These are phyloP conservation scores for Thuidium tamariscinum DNA, from an alignment of 225 moss, liverwort and hornwort species.

Conservation along the genomic window DNA sequence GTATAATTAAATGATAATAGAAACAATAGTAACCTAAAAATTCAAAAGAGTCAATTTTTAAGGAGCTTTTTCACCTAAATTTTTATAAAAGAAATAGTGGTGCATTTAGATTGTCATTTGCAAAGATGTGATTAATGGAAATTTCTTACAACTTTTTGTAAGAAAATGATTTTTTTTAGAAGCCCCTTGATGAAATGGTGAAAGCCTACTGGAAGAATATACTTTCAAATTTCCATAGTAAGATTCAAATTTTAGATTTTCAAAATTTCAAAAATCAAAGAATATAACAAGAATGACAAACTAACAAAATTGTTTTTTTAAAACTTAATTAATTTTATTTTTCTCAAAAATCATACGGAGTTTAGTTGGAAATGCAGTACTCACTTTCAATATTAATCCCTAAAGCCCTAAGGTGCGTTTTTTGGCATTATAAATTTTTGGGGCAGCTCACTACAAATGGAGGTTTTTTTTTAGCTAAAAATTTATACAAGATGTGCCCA, in stretches of 20 bases:
- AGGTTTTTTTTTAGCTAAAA: no score
- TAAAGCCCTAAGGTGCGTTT: no score
- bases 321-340: not conserved
- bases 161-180: not conserved
- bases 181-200: not conserved
- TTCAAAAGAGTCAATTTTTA: not conserved
- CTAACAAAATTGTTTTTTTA: no score
- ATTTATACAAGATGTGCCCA: no score
- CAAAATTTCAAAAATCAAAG: not conserved
- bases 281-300: not conserved
- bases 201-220: not conserved
- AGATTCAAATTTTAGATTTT: not conserved
- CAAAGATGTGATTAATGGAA: accelerated
- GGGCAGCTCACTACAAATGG: no score
- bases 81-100: not conserved
- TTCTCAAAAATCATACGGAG: not conserved
- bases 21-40: not conserved
- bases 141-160: not conserved
- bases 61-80: not conserved
- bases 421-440: no score
- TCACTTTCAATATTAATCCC: no score
- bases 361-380: not conserved
- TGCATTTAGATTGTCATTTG: not conserved
- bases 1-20: accelerated
- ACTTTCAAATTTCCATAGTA: not conserved